Base-by-base conservation (phyloP, 2,329 filamentous ascomycete species). In the Cercospora canescens region DNA sequence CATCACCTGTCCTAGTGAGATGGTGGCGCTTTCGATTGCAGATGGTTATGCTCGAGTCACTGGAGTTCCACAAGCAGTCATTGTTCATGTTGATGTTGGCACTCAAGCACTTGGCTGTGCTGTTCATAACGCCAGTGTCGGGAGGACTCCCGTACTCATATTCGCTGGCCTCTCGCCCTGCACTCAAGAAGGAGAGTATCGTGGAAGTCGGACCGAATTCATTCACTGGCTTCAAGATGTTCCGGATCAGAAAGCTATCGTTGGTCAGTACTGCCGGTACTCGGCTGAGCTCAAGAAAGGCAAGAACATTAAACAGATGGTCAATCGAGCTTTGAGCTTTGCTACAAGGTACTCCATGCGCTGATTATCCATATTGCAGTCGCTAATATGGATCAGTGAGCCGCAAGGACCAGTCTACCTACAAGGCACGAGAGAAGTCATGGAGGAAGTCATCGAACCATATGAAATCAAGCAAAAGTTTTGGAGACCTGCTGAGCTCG, bases 211-310 rank as follows among this genome's bases (percentile, higher is more conserved):
- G 62, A 93, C 91, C 1, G 92, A 94, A 78, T 94, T 92, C 76
- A 94, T 93, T 71, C 91, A 94, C 77, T 94, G 91, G 91, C 90
- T 94, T 34, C 91, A 94, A 74, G 91, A 94, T 77, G 89, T 93
- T 2, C 91, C 90, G 0, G 91, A 94, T 73, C 92, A 94, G 77
- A 92, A 90, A 76, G 86, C 88, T 73, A 94, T 96, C 66, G 82
- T 96, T 3, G 83, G 87, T 0, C 93, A 96, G 80, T 96, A 96
- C 78, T 96, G 93, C 76, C 86, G 93, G 9, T 96, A 95, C 74
- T 81, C 89, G 0, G 92, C 85, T 3, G 93, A 96, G 81, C 89
- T 96, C 78, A 94, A 93, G 81, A 90, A 90, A 2, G 92, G 92
- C 16, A 87, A 87, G 75, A 96, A 96, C 74, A 87, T 96, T 67